Evolutionary conservation across 495 filamentous ascomycete genomes (phyloP).

Genomic region (Massariosphaeria phaeospora): DNA sequence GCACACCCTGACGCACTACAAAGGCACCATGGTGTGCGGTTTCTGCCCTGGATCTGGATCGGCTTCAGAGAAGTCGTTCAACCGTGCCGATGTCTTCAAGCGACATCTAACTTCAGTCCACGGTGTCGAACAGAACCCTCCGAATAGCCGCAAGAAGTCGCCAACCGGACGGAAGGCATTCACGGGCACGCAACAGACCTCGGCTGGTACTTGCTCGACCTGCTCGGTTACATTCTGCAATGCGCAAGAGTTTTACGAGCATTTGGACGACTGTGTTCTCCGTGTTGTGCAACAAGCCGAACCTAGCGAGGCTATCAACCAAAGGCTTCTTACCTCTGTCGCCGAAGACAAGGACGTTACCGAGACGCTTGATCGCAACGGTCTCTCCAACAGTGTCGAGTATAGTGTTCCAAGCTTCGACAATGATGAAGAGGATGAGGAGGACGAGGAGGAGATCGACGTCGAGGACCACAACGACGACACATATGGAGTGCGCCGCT

Average conservation of each 20-base stretch:
- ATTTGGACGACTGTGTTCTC: slow-evolving; percentile 96
- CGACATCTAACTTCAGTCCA: slow-evolving; percentile 91
- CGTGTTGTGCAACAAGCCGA: slow-evolving; percentile 97
- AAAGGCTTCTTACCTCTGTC: slow-evolving; percentile 73
- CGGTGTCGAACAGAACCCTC: slow-evolving; percentile 89
- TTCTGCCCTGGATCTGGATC: slow-evolving; percentile 94
- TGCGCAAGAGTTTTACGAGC: slow-evolving; percentile 98
- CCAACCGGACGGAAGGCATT: slow-evolving; percentile 55
- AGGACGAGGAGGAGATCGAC: slow-evolving; percentile 63
- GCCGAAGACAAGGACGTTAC: slow-evolving; percentile 76
- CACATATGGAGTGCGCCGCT: slow-evolving; percentile 50
- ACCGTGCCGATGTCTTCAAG: slow-evolving; percentile 98
- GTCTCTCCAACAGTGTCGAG: slow-evolving; percentile 57
- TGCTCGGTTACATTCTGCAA: slow-evolving; percentile 87
- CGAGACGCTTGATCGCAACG: slow-evolving; percentile 78
- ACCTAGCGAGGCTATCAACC: slow-evolving; percentile 92
- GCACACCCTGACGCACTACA: slow-evolving; percentile 98
- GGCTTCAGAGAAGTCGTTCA: slow-evolving; percentile 94
- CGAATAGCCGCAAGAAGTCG: slow-evolving; percentile 88
- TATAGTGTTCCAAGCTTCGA: slow-evolving; percentile 48
- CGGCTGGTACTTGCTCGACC: slow-evolving; percentile 83
- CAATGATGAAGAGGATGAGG: slow-evolving; percentile 52
- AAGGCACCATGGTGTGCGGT: slow-evolving; percentile 98
- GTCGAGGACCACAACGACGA: slow-evolving; percentile 57
- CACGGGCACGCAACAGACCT: slow-evolving; percentile 46